Conservation (phyloP, 2,329 filamentous ascomycete genomes). For the Trichocomaceae sp. region DNA sequence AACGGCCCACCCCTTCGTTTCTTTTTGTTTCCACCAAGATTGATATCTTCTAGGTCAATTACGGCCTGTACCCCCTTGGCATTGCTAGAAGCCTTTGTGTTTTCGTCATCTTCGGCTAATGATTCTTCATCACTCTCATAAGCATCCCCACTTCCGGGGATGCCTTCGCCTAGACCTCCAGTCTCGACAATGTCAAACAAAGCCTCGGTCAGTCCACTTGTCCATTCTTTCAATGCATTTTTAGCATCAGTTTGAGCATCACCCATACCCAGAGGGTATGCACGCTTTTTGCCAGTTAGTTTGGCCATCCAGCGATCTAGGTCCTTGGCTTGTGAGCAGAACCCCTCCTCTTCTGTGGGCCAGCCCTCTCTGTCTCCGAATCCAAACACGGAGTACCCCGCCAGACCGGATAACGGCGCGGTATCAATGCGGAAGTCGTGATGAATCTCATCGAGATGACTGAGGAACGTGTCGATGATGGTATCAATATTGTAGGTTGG, state of each 20-base stretch:
- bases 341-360: conserved; percentile 84
- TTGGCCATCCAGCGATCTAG: conserved; percentile 97
- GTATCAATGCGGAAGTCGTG: conserved; percentile 96
- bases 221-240: conserved; percentile 68
- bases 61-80: conserved; percentile 42
- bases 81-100: conserved; percentile 49
- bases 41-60: conserved; percentile 80
- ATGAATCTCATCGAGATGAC: conserved; percentile 85
- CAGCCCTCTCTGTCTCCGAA: conserved; percentile 88
- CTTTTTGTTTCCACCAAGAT: conserved; percentile 25
- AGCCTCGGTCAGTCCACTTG: conserved; percentile 63
- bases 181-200: conserved; percentile 53
- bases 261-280: conserved; percentile 81
- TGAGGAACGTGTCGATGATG: conserved; percentile 77
- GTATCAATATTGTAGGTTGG: conserved; percentile 96
- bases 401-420: conserved; percentile 64
- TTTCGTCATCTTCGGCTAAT: conserved; percentile 51
- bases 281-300: conserved; percentile 75
- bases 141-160: conserved; percentile 73
- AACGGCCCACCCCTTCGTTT: conserved; percentile 41
- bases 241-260: conserved; percentile 71
- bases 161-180: conserved; percentile 55
- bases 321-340: conserved; percentile 85
- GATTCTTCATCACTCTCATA: conserved; percentile 72
- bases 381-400: conserved; percentile 90